Base-by-base conservation (phyloP, 2,329 filamentous ascomycete genomes). In the Talaromyces verruculosus region DNA sequence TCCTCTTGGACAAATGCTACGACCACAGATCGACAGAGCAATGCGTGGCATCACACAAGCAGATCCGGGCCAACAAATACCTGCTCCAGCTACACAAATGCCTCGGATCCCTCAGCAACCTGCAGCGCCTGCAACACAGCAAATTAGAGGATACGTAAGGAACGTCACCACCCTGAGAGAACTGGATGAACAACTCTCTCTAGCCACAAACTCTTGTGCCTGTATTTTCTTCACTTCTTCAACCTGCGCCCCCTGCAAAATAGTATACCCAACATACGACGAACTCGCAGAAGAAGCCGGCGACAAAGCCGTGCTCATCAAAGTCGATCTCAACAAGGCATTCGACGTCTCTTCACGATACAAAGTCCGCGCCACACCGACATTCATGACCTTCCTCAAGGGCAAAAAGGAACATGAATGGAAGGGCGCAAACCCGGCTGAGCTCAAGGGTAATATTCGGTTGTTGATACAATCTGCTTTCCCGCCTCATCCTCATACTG, bases 211-310 rank as follows among this genome's bases (percentile, higher is more conserved):
- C 5, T 88, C 90, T 0, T 92, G 89, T 67, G 91, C 91, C 0
- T 86, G 94, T 43, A 84, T 97, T 65, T 97, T 97, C 82, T 98
- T 98, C 80, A 97, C 94, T 0, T 96, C 92, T 3, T 87, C 90
- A 1, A 95, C 89, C 2, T 97, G 93, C 74, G 85, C 88, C 0
- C 93, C 93, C 0, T 97, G 94, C 84, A 94, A 91, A 76, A 79
- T 87, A 17, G 84, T 94, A 1, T 96, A 97, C 72, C 92, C 93
- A 0, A 79, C 89, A 0, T 98, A 92, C 72, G 90, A 96, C 67
- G 84, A 91, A 69, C 82, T 97, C 0, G 93, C 93, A 1, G 86
- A 85, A 30, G 90, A 96, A 74, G 84, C 89, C 33, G 89, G 86
- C 1, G 80, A 85, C 37, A 89, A 89, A 70, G 89, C 88, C 3